Evolutionary conservation across 2,329 filamentous ascomycete species (phyloP).

Genomic region (Akanthomyces lecanii): DNA sequence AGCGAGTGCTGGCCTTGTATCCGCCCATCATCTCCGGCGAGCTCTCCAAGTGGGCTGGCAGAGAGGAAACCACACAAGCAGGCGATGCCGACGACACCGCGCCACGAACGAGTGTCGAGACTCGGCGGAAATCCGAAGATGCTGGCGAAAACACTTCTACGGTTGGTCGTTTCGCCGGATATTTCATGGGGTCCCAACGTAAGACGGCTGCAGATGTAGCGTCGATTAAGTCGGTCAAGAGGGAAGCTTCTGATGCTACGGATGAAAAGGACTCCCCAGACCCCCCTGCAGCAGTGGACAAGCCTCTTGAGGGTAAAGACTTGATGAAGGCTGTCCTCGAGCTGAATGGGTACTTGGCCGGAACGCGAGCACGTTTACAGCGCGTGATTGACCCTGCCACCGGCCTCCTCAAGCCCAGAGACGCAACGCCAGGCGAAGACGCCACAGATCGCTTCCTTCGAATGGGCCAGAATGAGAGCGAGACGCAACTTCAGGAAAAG

Average conservation of each 20-base stretch:
- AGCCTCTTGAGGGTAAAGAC: constrained; percentile 70
- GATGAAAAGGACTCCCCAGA: constrained; percentile 51
- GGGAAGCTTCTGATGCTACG: constrained; percentile 33
- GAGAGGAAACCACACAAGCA: constrained; percentile 40
- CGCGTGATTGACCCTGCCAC: constrained; percentile 59
- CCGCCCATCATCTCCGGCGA: constrained; percentile 80
- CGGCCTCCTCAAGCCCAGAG: constrained; percentile 54
- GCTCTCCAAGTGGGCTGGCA: constrained; percentile 55
- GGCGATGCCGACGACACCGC: constrained; percentile 28
- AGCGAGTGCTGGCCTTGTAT: constrained; percentile 80
- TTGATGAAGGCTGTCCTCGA: constrained; percentile 76
- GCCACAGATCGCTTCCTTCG: constrained; percentile 54
- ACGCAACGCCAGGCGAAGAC: constrained; percentile 42
- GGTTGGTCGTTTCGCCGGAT: constrained; percentile 48
- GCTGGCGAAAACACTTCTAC: constrained; percentile 28
- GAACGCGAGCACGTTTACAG: constrained; percentile 67
- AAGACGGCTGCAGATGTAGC: constrained; percentile 49
- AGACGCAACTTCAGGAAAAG: constrained; percentile 63
- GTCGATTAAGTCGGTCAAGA: constrained; percentile 58
- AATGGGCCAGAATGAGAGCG: constrained; percentile 42
- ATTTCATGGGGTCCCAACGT: constrained; percentile 45
- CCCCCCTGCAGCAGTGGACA: constrained; percentile 46
- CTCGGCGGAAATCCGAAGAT: constrained; percentile 21
- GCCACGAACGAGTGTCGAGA: neutral
- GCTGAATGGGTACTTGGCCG: constrained; percentile 81